These are phyloP conservation scores for Phaseolus lunatus DNA, from an alignment of 306 rosid genomes.

Conservation along the genomic window DNA sequence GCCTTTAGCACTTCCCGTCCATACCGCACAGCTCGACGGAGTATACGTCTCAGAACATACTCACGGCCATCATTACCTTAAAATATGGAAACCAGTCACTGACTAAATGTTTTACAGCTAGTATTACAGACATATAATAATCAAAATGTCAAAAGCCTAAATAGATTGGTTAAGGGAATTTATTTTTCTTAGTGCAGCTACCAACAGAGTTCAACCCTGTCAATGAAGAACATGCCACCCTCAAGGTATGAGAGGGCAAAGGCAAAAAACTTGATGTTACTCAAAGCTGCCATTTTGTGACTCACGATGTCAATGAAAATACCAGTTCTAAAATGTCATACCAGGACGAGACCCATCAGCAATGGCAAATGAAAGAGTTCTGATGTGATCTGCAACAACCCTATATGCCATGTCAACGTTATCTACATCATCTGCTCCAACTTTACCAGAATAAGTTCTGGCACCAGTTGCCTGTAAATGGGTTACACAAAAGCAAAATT, in stretches of 20 bases:
- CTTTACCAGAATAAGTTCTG: slow-evolving; percentile 83
- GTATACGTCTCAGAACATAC: slow-evolving; percentile 96
- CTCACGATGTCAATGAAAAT: neutral
- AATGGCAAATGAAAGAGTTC: slow-evolving; percentile 91
- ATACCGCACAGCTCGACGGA: slow-evolving; percentile 98
- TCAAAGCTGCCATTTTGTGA: slow-evolving; percentile 2
- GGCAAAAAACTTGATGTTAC: neutral
- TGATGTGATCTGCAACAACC: slow-evolving; percentile 72
- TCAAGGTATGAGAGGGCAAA: neutral
- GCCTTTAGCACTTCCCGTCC: slow-evolving; percentile 95
- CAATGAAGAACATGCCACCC: slow-evolving; percentile 10
- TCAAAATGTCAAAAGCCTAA: neutral
- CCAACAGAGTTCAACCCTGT: neutral
- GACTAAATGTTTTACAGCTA: slow-evolving; percentile 14
- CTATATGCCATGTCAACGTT: slow-evolving; percentile 96
- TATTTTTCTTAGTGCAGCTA: slow-evolving; percentile 27
- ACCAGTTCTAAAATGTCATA: slow-evolving; percentile 42
- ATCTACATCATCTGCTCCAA: slow-evolving; percentile 84
- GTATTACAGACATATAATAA: slow-evolving; percentile 6
- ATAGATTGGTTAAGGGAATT: slow-evolving; percentile 15
- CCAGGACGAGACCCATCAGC: slow-evolving; percentile 99
- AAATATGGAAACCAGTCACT: slow-evolving; percentile 30
- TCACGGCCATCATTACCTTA: slow-evolving; percentile 97
- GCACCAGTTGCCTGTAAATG: slow-evolving; percentile 87
- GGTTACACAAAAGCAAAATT: slow-evolving; percentile 22